Percentiles rank a stretch among this genome's conserved stretches.
Evolutionary conservation across 2,329 filamentous ascomycete species (phyloP).

Genomic region (Fusarium praegraminearum): DNA sequence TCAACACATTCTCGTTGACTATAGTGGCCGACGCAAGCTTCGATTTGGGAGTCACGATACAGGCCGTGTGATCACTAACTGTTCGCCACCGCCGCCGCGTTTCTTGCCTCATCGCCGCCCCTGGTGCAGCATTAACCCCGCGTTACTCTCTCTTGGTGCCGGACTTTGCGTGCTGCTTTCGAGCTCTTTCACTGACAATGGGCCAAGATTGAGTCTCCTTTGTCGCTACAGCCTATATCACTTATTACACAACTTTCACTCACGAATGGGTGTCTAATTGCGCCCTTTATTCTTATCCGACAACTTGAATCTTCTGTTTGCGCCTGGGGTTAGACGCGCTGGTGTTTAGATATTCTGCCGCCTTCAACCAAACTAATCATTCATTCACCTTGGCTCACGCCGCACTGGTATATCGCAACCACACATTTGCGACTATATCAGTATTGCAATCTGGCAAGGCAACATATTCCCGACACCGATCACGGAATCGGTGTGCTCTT

Average conservation of each 20-base stretch:
- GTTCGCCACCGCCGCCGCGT: constrained; percentile 40
- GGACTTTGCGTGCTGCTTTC: constrained; percentile 45
- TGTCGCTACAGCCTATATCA: constrained; percentile 39
- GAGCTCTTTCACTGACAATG: constrained; percentile 51
- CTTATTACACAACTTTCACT: constrained; percentile 27
- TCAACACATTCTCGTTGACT: constrained; percentile 19
- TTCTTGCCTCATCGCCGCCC: constrained; percentile 31
- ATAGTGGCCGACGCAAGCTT: constrained; percentile 29
- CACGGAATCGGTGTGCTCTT: constrained; percentile 33
- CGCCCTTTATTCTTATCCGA: constrained; percentile 36
- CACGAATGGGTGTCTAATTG: constrained; percentile 47
- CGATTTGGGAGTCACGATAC: constrained; percentile 28
- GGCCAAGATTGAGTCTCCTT: constrained; percentile 51
- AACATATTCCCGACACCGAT: constrained; percentile 29
- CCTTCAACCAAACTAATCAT: constrained; percentile 45
- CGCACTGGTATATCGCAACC: constrained; percentile 37
- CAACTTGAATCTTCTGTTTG: constrained; percentile 48
- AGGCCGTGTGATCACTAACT: constrained; percentile 26
- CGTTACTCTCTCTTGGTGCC: constrained; percentile 43
- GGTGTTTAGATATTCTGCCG: constrained; percentile 54
- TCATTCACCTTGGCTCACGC: constrained; percentile 42
- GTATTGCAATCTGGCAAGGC: constrained; percentile 41
- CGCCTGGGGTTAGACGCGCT: constrained; percentile 56
- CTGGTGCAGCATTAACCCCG: constrained; percentile 43
- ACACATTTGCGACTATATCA: constrained; percentile 36